These are phyloP conservation scores for Salix arbutifolia DNA, from an alignment of 345 rosid genomes.

Conservation along the genomic window DNA sequence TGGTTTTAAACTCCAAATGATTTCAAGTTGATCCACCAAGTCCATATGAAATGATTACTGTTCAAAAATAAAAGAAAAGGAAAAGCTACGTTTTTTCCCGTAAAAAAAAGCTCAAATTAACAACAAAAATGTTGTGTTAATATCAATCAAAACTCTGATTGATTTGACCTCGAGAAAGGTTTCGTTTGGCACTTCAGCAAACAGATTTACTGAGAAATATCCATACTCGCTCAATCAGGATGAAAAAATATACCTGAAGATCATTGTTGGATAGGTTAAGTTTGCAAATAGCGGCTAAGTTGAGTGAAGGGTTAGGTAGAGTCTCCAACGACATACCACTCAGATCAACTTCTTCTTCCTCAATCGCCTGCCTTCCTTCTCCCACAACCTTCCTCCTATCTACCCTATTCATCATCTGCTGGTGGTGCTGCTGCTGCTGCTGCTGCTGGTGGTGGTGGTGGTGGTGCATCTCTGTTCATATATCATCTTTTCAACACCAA, in stretches of 20 bases:
- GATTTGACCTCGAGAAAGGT: neutral
- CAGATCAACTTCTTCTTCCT: constrained; percentile 49
- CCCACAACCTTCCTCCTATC: constrained; percentile 12
- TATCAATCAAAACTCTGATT: neutral
- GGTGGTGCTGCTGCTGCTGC: constrained; percentile 26
- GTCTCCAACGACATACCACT: constrained; percentile 63
- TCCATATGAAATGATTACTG: neutral
- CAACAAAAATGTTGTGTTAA: neutral
- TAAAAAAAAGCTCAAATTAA: neutral
- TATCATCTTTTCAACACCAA: constrained; percentile 22
- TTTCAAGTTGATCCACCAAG: neutral
- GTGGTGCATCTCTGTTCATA: constrained; percentile 27
- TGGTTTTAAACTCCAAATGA: neutral
- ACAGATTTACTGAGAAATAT: neutral
- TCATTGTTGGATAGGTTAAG: constrained; percentile 82
- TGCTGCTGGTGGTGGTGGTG: too few relatives aligned
- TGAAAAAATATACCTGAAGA: constrained; percentile 48
- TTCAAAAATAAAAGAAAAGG: neutral
- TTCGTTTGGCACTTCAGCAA: neutral
- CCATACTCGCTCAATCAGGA: neutral
- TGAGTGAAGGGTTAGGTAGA: constrained; percentile 53
- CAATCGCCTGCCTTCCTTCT: neutral
- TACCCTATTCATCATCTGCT: constrained; percentile 1
- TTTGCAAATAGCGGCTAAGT: constrained; percentile 54
- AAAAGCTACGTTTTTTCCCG: neutral